Base-by-base conservation (phyloP, 2,329 filamentous ascomycete genomes). In the Botrytis tulipae region DNA sequence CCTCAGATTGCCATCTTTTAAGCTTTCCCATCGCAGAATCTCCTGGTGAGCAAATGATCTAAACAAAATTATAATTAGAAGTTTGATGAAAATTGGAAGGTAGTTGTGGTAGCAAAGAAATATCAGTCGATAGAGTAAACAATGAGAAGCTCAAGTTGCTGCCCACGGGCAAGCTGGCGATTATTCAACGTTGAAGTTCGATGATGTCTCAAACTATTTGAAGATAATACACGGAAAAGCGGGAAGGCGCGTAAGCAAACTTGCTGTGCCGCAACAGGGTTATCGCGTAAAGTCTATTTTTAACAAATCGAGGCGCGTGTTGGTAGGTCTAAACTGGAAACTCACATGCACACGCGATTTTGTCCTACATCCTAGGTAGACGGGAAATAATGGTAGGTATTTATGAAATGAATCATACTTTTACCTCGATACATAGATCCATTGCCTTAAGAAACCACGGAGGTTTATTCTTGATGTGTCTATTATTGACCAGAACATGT, bases 281-380 rank as follows among this genome's bases (percentile, higher is more conserved):
- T 54, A 22, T 25, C 46, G 32, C 63, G 46, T 32, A 20, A 29
- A 46, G 40, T 40, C 16, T 22, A 22, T 44, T 63, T 32, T 37
- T 1, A 37, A 40, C 29, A 10, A 10, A 25, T 35, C 29, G 25
- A n/a, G 18, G 60, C 61, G 61, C 61, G 37, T 29, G 3, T 42
- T 44, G n/a, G 44, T 42, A 63, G 16, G n/a, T 63, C 18, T 32
- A 10, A 32, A 32, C 20, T 32, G 22, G 32, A n/a, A 32, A 32
- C 40, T 65, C 40, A 65, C 61, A 65, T 65, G 61, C n/a, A 65
- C 8, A 40, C 35, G 46, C 35, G 25, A 67, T 67, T 46, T 40
- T 54, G 32, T 67, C 44, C 32, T 10, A 32, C 10, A 22, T 44
- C 40, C 12, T 42, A 42, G 12, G 40, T 32, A 10, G 42, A 37